Evolutionary conservation across 129 eudicot genomes (phyloP), one percentile per base, ranked within the genome.

Genomic region (Kitagawia praeruptora): DNA sequence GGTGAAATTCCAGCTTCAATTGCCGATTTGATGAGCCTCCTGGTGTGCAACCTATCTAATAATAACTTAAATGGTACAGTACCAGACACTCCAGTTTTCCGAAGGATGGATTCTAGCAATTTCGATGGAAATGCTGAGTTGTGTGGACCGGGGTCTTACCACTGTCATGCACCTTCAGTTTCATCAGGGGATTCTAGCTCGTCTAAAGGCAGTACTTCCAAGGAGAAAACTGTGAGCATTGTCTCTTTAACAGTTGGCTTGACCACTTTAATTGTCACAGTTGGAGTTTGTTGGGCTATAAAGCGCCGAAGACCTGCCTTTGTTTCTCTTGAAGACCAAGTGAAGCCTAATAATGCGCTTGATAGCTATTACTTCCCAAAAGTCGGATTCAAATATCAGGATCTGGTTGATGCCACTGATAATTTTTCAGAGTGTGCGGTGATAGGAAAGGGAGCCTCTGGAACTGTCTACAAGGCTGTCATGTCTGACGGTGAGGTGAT

Each of bases 381-480:
- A 75, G 89, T 87, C 11, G 98, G 96, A 31, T 89, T 94, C 80
- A 81, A 78, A 25, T 91, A 89, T 82, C 92, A 89, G 72, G 98
- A 91, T 82, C 87, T 94, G 31, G 88, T 94, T 45, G 95, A 84
- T 70, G 97, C 98, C 49, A 94, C 98, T 11, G 89, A 77, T 51
- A 86, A 94, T 74, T 94, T 94, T 81, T 85, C 97, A 11, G 96
- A 91, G 34, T 77, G 80, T 37, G 89, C 84, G 37, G 84, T 94
- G 54, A 82, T 94, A n/a, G 98, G 98, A 48, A 91, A 84, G 69
- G 98, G 98, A 70, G 98, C 97, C 2, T 94, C 96, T 83, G 98
- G 98, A 25, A 86, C 87, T 31, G 98, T 94, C 39, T 94, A 91
- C 83, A 94, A 87, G 80, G 98, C 98, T n/a, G 84, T 83, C 66